Conservation (phyloP, 148 eudicot genomes). For the Vaccinium macrocarpon region DNA sequence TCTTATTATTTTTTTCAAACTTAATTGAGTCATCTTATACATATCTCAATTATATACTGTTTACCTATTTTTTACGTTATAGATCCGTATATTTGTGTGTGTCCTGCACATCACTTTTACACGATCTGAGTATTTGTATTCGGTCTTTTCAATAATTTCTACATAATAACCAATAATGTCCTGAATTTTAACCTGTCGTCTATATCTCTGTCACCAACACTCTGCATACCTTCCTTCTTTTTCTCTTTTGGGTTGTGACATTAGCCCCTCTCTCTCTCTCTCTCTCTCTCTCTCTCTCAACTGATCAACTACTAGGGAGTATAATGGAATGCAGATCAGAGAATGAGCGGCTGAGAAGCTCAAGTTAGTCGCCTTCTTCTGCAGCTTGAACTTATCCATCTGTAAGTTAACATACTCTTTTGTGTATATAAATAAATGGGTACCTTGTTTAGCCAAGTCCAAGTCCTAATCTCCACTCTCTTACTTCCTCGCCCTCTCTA, state of each 20-base stretch:
- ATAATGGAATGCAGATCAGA: conserved; percentile 52
- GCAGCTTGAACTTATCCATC: conserved; percentile 13
- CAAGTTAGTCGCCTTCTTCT: conserved; percentile 27
- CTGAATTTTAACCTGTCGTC: background rate
- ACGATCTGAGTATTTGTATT: background rate
- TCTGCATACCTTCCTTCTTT: background rate
- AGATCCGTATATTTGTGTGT: background rate
- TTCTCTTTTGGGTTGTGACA: background rate
- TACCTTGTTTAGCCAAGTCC: too few relatives aligned
- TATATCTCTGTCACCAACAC: background rate
- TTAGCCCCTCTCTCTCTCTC: background rate
- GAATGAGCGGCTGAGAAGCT: conserved; percentile 47
- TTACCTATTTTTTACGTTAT: too few relatives aligned
- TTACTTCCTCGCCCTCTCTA: background rate
- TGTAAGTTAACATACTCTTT: background rate
- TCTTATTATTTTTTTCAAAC: too few relatives aligned
- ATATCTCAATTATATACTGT: too few relatives aligned
- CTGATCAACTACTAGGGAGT: background rate
- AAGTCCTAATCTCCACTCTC: too few relatives aligned
- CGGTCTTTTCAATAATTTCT: conserved; percentile 9
- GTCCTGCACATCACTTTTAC: background rate
- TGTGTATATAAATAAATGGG: too few relatives aligned
- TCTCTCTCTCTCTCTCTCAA: background rate
- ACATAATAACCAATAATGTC: conserved; percentile 9
- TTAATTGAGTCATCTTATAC: too few relatives aligned